phyloP scores from a whole-genome alignment of 495 filamentous ascomycete genomes.

The Xylaria bambusicola region DNA sequence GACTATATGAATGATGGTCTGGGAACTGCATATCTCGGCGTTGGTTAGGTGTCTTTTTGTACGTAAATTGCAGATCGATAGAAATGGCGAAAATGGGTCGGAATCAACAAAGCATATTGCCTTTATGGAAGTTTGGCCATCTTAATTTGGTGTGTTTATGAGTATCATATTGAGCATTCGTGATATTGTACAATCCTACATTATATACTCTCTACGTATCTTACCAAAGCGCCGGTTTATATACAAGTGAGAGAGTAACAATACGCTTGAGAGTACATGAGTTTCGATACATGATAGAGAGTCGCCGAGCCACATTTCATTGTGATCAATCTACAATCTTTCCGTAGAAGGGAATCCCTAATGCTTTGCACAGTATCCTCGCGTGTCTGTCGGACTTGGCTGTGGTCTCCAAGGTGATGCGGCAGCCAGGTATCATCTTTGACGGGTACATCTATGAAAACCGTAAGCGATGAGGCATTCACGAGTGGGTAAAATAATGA shows the following conservation, averaged over 20 bases:
- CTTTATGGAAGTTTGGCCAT: background rate
- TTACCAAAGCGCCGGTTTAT: constrained; percentile 17
- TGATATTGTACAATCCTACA: constrained; percentile 19
- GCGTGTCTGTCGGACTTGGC: constrained; percentile 90
- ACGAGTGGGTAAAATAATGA: constrained; percentile 26
- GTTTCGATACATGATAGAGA: background rate
- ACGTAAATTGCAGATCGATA: constrained; percentile 12
- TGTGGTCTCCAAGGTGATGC: constrained; percentile 83
- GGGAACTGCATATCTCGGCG: constrained; percentile 36
- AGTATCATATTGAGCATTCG: background rate
- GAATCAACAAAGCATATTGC: background rate
- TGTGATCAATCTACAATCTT: constrained; percentile 49
- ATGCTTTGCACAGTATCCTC: constrained; percentile 74
- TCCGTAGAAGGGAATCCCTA: constrained; percentile 85
- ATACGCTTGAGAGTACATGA: background rate
- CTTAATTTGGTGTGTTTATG: background rate
- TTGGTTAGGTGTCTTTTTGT: constrained; percentile 17
- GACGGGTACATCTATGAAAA: constrained; percentile 67
- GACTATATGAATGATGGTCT: background rate
- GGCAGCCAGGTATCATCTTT: constrained; percentile 90
- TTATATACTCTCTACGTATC: constrained; percentile 30
- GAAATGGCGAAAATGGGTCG: background rate
- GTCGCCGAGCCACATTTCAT: background rate
- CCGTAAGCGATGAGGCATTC: constrained; percentile 15
- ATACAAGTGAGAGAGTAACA: constrained; percentile 6